Base-by-base conservation (phyloP, 352 stramenopile species). In the Globisporangium perplexum region DNA sequence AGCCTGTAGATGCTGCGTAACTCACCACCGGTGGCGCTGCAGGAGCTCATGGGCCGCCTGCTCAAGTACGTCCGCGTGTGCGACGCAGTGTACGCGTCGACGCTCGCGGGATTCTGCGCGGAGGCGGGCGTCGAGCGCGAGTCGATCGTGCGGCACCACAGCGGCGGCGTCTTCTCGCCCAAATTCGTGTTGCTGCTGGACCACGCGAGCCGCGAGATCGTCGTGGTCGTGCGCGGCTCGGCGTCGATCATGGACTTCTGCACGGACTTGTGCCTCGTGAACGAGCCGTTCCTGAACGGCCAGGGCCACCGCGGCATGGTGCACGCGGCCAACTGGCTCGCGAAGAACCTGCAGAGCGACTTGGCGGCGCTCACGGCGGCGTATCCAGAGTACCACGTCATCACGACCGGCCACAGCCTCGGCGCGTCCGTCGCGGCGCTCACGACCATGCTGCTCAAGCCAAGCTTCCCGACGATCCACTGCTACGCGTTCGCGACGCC, bases 251-350 rank as follows among this genome's bases (percentile, higher is more conserved):
- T 91, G 48, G 83, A 93, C 58, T 93, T 93, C 50, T 88, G 75
- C 53, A 93, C 81, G 1, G 83, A 93, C 38, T 47, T 93, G 41
- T 90, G 78, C 54, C 69, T 93, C 42, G 64, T 84, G 44, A 89
- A 88, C 55, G 83, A 91, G 57, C 68, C 80, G 3, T 91, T 93
- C 31, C 64, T 63, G 18, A 38, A 64, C 30, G 83, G 83, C 4
- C 74, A 93, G 55, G 83, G 74, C 12, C 83, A 93, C 57, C 78
- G 83, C n/a, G 83, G 83, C 17, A 93, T 93, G 63, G 80, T 89
- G 15, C 83, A 90, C 39, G 76, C 83, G 4, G 69, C 83, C 5
- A 68, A 71, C 22, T 91, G 78, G 83, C 71, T 93, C 11, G 75
- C 86, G 35, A 63, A 63, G 17, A 72, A 87, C 20, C 50, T 90